Evolutionary conservation across 2,329 filamentous ascomycete species (phyloP).

Genomic region (Cadophora malorum): DNA sequence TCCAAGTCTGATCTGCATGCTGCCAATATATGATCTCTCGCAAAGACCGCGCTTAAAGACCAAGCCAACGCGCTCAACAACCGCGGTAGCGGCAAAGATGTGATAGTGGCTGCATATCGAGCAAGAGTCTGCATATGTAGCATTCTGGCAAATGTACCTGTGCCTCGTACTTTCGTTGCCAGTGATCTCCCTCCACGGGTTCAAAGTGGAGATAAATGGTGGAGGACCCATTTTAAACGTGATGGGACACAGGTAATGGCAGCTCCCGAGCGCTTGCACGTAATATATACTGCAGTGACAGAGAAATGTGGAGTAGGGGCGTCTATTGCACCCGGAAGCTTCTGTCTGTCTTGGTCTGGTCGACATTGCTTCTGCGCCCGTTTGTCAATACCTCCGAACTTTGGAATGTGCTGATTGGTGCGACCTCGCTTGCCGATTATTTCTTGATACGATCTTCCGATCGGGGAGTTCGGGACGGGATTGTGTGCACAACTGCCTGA

Average conservation of each 20-base stretch:
- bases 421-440: not conserved
- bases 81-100: slow-evolving; percentile 24
- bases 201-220: not conserved
- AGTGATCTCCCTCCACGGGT: not conserved
- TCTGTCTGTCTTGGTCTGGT: slow-evolving; percentile 4
- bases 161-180: slow-evolving; percentile 5
- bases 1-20: not conserved
- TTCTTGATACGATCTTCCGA: slow-evolving; percentile 6
- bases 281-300: not conserved
- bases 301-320: not conserved
- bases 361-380: not conserved
- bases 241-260: slow-evolving; percentile 19
- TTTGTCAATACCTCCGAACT: not conserved
- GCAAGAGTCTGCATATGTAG: not conserved
- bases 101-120: slow-evolving; percentile 28
- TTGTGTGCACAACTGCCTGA: slow-evolving; percentile 14
- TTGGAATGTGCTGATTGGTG: not conserved
- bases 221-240: slow-evolving; percentile 3
- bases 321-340: slow-evolving; percentile 1
- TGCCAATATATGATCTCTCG: not conserved
- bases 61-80: not conserved
- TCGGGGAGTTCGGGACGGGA: slow-evolving; percentile 16
- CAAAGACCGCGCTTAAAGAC: slow-evolving; percentile 14
- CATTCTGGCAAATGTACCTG: not conserved
- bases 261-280: slow-evolving; percentile 26